phyloP scores from a whole-genome alignment of 106 monocot genomes.

The Apostasia ramifera region DNA sequence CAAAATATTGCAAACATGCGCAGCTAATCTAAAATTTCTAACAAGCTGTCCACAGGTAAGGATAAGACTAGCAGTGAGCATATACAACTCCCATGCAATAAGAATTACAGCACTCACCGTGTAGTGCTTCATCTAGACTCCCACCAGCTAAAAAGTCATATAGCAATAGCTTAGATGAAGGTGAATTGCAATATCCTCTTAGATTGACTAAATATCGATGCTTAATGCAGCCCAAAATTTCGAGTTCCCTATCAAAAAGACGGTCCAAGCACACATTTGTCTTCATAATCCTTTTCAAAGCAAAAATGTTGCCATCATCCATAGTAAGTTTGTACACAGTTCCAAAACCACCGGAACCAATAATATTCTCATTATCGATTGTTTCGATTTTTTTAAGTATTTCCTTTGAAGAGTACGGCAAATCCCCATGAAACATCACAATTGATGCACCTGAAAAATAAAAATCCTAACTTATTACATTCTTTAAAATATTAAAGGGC shows the following conservation, averaged over 20 bases:
- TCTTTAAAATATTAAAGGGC: neutral
- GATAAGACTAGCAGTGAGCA: no score
- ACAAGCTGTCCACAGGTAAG: no score
- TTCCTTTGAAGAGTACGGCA: conserved; percentile 94
- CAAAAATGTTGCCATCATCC: conserved; percentile 95
- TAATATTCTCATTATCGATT: conserved; percentile 69
- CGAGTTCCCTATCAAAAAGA: conserved; percentile 93
- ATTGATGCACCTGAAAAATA: conserved; percentile 77
- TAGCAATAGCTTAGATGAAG: conserved; percentile 78
- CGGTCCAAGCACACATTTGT: conserved; percentile 74
- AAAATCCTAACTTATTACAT: conserved; percentile 1
- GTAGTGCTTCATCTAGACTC: conserved; percentile 86
- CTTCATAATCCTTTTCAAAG: conserved; percentile 93
- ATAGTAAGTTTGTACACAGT: conserved; percentile 92
- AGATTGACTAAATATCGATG: conserved; percentile 98
- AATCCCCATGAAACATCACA: conserved; percentile 97
- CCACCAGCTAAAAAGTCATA: conserved; percentile 94
- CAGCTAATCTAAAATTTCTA: no score
- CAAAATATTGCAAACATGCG: no score
- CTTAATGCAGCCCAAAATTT: conserved; percentile 95
- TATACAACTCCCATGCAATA: neutral
- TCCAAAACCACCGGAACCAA: conserved; percentile 89
- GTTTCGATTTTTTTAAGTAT: conserved; percentile 79
- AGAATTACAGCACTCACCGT: conserved; percentile 44
- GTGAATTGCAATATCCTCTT: conserved; percentile 95